Evolutionary conservation across 108 stramenopile genomes (phyloP).

Genomic region (Fragilaria radians): DNA sequence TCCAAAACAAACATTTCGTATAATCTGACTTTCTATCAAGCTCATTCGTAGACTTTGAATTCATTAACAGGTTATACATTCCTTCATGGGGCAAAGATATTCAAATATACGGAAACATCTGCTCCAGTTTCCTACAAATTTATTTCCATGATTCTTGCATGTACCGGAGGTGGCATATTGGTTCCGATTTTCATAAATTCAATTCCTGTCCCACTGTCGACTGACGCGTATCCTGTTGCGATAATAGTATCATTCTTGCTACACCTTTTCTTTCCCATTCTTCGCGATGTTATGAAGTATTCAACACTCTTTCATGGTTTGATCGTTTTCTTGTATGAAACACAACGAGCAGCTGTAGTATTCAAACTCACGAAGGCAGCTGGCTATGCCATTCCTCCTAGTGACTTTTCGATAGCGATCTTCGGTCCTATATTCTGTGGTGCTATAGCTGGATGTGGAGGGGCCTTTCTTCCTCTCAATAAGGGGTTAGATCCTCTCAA

Average conservation of each 20-base stretch:
- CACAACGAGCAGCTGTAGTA: conserved; percentile 67
- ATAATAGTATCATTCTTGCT: conserved; percentile 61
- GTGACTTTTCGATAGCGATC: conserved; percentile 62
- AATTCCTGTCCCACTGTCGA: conserved; percentile 68
- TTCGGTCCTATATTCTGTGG: conserved; percentile 92
- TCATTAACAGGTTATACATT: conserved; percentile 53
- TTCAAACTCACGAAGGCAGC: conserved; percentile 51
- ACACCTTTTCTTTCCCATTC: conserved; percentile 66
- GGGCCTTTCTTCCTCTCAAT: conserved; percentile 79
- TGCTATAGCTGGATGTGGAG: conserved; percentile 80
- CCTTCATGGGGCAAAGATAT: conserved; percentile 38
- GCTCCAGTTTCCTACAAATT: conserved; percentile 61
- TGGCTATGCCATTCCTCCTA: conserved; percentile 54
- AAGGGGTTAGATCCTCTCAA: conserved; percentile 84
- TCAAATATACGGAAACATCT: background rate
- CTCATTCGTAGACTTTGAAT: too few relatives aligned
- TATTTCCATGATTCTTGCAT: conserved; percentile 60
- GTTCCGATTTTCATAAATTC: conserved; percentile 81
- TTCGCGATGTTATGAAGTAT: conserved; percentile 61
- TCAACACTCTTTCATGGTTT: conserved; percentile 42
- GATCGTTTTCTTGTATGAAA: conserved; percentile 43
- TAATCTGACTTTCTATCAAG: too few relatives aligned
- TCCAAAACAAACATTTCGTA: too few relatives aligned
- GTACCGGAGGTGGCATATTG: conserved; percentile 84
- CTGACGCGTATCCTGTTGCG: conserved; percentile 80